Evolutionary conservation across 225 moss, liverwort and hornwort species (phyloP).

Genomic region (Ulota crispa): DNA sequence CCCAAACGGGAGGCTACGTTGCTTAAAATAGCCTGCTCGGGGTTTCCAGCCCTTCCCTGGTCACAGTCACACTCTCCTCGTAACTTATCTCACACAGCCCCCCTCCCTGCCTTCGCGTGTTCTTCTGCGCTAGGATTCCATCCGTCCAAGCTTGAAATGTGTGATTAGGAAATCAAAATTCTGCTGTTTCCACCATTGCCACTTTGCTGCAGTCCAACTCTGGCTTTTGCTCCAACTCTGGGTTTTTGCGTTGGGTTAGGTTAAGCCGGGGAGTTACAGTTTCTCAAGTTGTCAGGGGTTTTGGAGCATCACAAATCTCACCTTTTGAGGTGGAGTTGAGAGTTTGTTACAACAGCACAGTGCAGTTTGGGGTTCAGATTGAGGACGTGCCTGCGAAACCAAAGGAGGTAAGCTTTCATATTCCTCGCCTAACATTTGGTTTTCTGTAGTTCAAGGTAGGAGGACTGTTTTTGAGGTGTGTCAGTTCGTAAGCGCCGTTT

Average conservation of each 20-base stretch:
- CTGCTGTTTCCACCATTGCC: neutral
- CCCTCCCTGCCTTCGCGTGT: too few species aligned
- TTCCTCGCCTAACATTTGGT: neutral
- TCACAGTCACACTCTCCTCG: too few species aligned
- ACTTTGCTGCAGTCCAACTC: neutral
- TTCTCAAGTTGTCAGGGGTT: neutral
- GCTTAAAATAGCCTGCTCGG: neutral
- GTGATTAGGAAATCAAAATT: neutral
- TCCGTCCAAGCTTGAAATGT: neutral
- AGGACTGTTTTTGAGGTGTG: neutral
- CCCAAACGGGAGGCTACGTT: neutral
- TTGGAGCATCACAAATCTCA: neutral
- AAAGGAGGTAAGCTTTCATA: slow-evolving; percentile 10
- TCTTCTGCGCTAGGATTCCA: neutral
- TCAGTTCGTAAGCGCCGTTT: neutral
- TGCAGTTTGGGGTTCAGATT: neutral
- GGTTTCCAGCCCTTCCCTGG: neutral
- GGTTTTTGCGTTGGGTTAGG: neutral
- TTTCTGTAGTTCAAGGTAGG: neutral
- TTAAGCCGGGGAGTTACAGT: neutral
- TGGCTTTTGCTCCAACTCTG: neutral
- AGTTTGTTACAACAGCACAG: neutral
- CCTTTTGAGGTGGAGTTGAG: neutral
- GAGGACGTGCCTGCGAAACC: neutral
- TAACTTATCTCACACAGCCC: too few species aligned